phyloP scores from a whole-genome alignment of 1,284 basidiomycete genomes.

The Bondarzewia mesenterica region DNA sequence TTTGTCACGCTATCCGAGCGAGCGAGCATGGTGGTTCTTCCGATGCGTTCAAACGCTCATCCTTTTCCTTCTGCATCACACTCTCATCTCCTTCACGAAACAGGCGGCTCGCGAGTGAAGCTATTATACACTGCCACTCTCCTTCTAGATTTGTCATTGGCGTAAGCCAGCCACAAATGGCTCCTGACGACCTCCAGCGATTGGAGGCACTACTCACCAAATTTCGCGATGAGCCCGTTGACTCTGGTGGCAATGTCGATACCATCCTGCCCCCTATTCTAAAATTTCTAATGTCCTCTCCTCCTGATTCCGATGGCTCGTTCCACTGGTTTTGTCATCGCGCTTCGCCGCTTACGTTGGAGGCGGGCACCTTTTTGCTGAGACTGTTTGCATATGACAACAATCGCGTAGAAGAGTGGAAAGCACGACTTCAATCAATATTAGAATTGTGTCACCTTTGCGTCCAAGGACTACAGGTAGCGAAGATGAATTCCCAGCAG shows the following conservation, averaged over 20 bases:
- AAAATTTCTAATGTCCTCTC: slow-evolving; percentile 43
- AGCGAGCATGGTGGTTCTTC: no score
- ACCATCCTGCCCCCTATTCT: slow-evolving; percentile 45
- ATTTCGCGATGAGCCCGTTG: slow-evolving; percentile 50
- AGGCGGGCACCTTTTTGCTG: slow-evolving; percentile 71
- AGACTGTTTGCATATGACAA: slow-evolving; percentile 74
- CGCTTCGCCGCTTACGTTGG: slow-evolving; percentile 42
- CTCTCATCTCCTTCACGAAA: no score
- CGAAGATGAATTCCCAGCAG: slow-evolving; percentile 50
- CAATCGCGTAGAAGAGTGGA: slow-evolving; percentile 54
- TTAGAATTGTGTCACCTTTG: slow-evolving; percentile 60
- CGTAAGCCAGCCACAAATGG: no score
- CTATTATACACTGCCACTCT: no score
- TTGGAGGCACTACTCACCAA: slow-evolving; percentile 24
- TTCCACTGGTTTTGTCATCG: slow-evolving; percentile 69
- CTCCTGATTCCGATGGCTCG: slow-evolving; percentile 25
- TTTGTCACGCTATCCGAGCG: no score
- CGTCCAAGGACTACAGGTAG: slow-evolving; percentile 54
- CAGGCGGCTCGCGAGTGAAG: no score
- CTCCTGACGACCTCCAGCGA: background rate
- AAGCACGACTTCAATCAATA: slow-evolving; percentile 44
- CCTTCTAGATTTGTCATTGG: no score
- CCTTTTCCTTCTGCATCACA: no score
- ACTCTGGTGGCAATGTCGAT: slow-evolving; percentile 39
- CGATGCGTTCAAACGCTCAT: no score